Evolutionary conservation across 768 basidiomycete species (phyloP), one percentile per base, ranked within the genome.

Genomic region (Tulasnella sp.): DNA sequence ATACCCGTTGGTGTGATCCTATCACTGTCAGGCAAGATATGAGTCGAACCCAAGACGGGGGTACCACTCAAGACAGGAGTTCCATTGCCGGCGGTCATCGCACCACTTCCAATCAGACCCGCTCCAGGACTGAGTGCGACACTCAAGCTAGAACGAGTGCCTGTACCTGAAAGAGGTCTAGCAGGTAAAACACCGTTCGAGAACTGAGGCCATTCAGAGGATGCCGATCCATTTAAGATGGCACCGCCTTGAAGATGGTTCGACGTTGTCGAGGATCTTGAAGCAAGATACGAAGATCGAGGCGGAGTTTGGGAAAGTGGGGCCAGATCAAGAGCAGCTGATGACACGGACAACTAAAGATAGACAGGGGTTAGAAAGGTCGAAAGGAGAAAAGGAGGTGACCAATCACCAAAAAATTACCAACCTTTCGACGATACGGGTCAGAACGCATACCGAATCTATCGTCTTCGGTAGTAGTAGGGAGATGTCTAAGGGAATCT

Each of bases 181-280:
- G 72, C 62, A 41, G 72, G 72, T n/a, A n/a, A n/a, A n/a, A n/a
- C n/a, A 24, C 75, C 75, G 20, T 25, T 41, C 40, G 77, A 70
- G 66, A 90, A 95, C 64, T 90, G 88, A 28, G 91, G 87, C 92
- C 92, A 96, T 63, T 95, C 91, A 1, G 89, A 89, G 7, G 12
- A 58, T 56, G 35, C 43, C 45, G 39, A 31, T 35, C 12, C 39
- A 42, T 41, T 13, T 44, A 51, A 45, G 29, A 39, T 3, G 42
- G n/a, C 47, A 51, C 54, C 25, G 27, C 32, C 35, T n/a, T 51
- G 13, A 52, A n/a, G n/a, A n/a, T n/a, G n/a, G n/a, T n/a, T n/a
- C n/a, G n/a, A n/a, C n/a, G n/a, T 80, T 83, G 61, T 81, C 81
- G 29, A 76, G 71, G 41, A 70, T 65, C 29, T 83, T 79, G 55